Evolutionary conservation across 495 filamentous ascomycete genomes (phyloP), one percentile per base, ranked within the genome.

Genomic region (Pyronema domesticum): DNA sequence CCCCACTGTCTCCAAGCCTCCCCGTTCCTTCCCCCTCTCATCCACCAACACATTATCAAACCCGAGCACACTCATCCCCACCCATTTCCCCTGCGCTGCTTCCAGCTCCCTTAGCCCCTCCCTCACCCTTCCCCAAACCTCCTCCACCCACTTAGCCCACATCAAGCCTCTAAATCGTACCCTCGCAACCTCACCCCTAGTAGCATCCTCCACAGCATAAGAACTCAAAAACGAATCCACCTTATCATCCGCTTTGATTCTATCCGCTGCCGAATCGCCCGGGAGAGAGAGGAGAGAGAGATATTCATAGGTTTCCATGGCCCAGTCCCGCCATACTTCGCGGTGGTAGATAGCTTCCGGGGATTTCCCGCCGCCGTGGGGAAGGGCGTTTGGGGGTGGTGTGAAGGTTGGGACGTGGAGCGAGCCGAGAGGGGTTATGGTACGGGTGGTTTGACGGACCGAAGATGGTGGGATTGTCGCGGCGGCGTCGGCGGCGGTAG

Each of bases 141-240:
- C 36, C 0, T 37, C 14, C 37, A 65, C 55, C 59, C 62, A 65
- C 10, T 10, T 13, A 5, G 62, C 59, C 13, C 59, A 49, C 7
- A 65, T 7, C 42, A 65, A 40, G 9, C 63, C 63, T 23, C 49
- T 36, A 42, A 61, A 61, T 11, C 56, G 55, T 23, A 65, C 30
- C 33, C 51, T 53, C 8, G 59, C 56, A 13, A 65, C 46, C 0
- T 19, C 37, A 9, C 18, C 30, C 8, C 33, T 37, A 13, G 40
- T 19, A 43, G 46, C 37, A 14, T 62, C 50, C 8, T 60, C 61
- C 8, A 64, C 62, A 3, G 70, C 63, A 65, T 95, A 98, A n/a
- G 83, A 79, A 53, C 80, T 80, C 10, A 98, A 71, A 60, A 82
- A 89, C 0, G 86, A 72, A 65, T 96, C 86, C 46, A 94, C 76